Base-by-base conservation (phyloP, 768 basidiomycete genomes). In the Boletus tylopilopsis region DNA sequence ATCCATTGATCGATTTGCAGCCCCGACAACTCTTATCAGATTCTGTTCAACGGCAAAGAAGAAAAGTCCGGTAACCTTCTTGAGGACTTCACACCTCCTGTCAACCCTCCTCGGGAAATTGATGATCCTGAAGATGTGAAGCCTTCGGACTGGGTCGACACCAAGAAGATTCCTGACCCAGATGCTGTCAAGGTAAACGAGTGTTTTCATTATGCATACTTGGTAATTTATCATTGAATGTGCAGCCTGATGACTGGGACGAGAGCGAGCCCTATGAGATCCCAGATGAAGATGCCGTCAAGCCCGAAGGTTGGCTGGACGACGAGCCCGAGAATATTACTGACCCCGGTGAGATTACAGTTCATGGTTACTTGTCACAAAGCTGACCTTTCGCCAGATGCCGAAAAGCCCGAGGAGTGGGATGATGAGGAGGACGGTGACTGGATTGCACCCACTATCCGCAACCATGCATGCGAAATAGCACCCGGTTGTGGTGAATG, bases 371-470 rank as follows among this genome's bases (percentile, higher is more conserved):
- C 30, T 40, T n/a, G 22, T 18, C 15, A 40, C 24, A 33, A n/a
- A n/a, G 34, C 42, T 53, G 37, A 50, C 25, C 6, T 15, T 10
- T 27, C 4, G 57, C 3, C 49, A 82, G 90, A 92, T 56, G 82
- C 90, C 34, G 81, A 85, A 71, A 97, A 96, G 76, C 96, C 96
- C 6, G 96, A 99, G 67, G 96, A 99, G 70, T 99, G 96, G 96
- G 94, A 96, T 62, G 95, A 97, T 60, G 96, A 97, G 66, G 96
- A 98, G 68, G 95, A 99, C 59, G 96, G 96, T 68, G 95, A 98
- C 66, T 99, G 94, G 94, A 81, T 98, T 56, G 79, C 94, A 7
- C 94, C 96, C 25, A 83, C 82, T 49, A 76, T 98, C 49, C 71
- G 79, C 51, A 99, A 99, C 80, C 90, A 95, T 55, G 87, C 83